Evolutionary conservation across 306 rosid genomes (phyloP).

Genomic region (Mucuna pruriens): DNA sequence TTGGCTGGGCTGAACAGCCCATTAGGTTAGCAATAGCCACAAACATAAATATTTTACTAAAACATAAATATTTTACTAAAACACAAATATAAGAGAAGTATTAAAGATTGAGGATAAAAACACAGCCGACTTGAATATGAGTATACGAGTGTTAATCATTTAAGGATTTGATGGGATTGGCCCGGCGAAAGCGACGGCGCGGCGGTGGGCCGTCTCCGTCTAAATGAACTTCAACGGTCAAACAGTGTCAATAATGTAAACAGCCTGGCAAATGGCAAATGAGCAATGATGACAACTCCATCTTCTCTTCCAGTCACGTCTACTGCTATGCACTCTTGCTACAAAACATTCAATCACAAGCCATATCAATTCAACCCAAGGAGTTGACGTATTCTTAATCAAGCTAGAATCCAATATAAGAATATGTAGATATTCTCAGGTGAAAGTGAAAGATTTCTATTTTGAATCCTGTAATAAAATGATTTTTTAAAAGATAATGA

Average conservation of each 20-base stretch:
- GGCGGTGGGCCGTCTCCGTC: conserved; percentile 1
- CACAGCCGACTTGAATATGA: neutral
- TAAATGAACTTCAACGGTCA: neutral
- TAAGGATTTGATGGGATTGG: neutral
- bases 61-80: too few relatives aligned
- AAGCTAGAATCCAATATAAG: too few relatives aligned
- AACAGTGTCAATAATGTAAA: neutral
- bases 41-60: too few relatives aligned
- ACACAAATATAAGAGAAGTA: too few relatives aligned
- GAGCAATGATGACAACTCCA: neutral
- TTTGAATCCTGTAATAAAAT: too few relatives aligned
- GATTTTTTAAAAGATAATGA: too few relatives aligned
- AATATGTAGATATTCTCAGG: too few relatives aligned
- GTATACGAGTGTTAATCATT: neutral
- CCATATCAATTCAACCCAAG: neutral
- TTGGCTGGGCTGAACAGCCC: too few relatives aligned
- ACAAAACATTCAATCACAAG: neutral
- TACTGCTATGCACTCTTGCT: neutral
- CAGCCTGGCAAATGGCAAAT: neutral
- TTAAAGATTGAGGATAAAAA: neutral
- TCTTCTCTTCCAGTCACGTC: neutral
- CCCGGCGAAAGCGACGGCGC: conserved; percentile 8
- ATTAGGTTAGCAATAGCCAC: too few relatives aligned
- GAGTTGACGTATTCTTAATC: too few relatives aligned
- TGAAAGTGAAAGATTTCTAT: too few relatives aligned